phyloP scores from a whole-genome alignment of 2,329 filamentous ascomycete species.

The Phialocephala sp. region DNA sequence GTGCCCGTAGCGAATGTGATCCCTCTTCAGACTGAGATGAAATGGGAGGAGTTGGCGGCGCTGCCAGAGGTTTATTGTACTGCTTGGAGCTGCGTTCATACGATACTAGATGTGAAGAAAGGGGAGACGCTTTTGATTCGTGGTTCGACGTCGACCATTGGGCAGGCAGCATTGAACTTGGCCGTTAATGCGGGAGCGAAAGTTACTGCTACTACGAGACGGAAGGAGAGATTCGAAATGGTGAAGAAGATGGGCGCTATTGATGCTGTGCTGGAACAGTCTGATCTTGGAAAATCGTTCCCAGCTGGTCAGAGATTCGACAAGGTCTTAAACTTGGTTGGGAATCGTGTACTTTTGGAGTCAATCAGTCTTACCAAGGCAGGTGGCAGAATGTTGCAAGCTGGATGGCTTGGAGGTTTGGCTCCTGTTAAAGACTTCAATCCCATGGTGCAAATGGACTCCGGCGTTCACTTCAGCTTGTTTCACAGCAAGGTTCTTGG shows the following conservation, averaged over 20 bases:
- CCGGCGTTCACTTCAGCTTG: constrained; percentile 28
- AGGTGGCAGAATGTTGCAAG: constrained; percentile 47
- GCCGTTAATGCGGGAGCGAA: constrained; percentile 45
- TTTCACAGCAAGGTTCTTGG: constrained; percentile 28
- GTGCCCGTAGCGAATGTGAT: constrained; percentile 46
- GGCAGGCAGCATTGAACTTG: constrained; percentile 48
- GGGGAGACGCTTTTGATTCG: constrained; percentile 48
- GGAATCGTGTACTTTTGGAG: constrained; percentile 48
- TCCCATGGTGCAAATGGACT: constrained; percentile 24
- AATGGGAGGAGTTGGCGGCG: constrained; percentile 49
- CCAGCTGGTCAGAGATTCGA: constrained; percentile 41
- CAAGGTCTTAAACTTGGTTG: constrained; percentile 47
- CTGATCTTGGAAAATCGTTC: constrained; percentile 31
- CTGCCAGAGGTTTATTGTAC: constrained; percentile 49
- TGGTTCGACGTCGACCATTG: constrained; percentile 49
- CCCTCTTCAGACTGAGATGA: constrained; percentile 36
- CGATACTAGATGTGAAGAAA: constrained; percentile 43
- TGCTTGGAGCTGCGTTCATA: constrained; percentile 48
- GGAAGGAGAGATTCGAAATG: constrained; percentile 38
- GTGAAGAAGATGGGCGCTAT: constrained; percentile 42
- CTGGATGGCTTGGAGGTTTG: constrained; percentile 50
- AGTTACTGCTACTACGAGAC: constrained; percentile 49
- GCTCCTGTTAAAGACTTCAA: constrained; percentile 42
- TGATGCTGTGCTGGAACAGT: constrained; percentile 38
- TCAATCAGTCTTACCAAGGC: constrained; percentile 44